Conservation (phyloP, 768 basidiomycete species). For the Auriscalpium orientale region DNA sequence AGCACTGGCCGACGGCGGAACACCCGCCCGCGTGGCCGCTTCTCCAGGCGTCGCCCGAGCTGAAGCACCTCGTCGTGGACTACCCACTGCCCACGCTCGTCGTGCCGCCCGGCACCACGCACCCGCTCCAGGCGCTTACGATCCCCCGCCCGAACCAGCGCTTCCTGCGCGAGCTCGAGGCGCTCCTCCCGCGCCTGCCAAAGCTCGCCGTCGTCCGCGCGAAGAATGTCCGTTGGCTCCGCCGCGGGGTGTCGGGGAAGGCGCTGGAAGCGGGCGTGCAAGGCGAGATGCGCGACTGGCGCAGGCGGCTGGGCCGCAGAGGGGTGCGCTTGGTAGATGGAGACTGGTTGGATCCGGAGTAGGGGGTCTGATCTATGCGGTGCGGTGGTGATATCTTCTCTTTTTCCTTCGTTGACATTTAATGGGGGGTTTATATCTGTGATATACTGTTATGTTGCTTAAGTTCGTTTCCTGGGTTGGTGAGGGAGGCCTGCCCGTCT, state of each 20-base stretch:
- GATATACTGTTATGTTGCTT: too few species aligned
- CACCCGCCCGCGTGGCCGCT: slow-evolving; percentile 43
- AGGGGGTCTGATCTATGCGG: not conserved
- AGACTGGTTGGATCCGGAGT: slow-evolving; percentile 48
- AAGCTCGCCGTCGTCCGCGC: slow-evolving; percentile 47
- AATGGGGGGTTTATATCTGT: too few species aligned
- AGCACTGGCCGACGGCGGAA: slow-evolving; percentile 46
- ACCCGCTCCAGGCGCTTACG: slow-evolving; percentile 55
- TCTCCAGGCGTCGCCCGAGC: slow-evolving; percentile 41
- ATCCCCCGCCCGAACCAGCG: slow-evolving; percentile 65
- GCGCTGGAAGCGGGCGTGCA: slow-evolving; percentile 73
- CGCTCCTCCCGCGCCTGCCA: slow-evolving; percentile 49
- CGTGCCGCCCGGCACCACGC: slow-evolving; percentile 21
- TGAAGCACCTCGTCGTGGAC: slow-evolving; percentile 70
- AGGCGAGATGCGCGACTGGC: slow-evolving; percentile 76
- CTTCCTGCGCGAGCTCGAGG: slow-evolving; percentile 50
- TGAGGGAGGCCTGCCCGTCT: too few species aligned
- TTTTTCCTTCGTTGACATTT: too few species aligned
- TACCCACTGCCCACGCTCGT: slow-evolving; percentile 50
- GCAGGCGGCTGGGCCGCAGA: slow-evolving; percentile 47
- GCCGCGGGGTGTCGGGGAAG: slow-evolving; percentile 52
- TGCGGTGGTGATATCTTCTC: too few species aligned
- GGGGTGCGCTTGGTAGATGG: slow-evolving; percentile 61
- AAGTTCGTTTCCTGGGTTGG: too few species aligned
- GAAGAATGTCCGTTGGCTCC: slow-evolving; percentile 67